Conservation (phyloP, 2,329 filamentous ascomycete species). For the Verticillium klebahnii region DNA sequence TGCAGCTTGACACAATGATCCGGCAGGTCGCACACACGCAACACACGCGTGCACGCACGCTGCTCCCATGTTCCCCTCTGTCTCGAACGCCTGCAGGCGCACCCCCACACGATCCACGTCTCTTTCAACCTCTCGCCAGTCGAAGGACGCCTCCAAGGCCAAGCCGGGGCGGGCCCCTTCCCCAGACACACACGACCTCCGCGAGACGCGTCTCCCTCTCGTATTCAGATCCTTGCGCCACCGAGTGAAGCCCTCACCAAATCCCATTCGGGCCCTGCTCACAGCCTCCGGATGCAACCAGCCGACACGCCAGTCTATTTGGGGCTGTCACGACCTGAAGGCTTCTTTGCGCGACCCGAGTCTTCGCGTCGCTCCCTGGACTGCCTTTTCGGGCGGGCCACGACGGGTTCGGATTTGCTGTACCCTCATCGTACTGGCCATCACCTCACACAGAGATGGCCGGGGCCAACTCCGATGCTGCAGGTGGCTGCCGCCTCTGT, state of each 20-base stretch:
- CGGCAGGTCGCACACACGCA: not conserved
- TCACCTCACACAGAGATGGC: not conserved
- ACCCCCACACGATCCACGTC: not conserved
- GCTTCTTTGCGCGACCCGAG: not conserved
- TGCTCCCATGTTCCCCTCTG: not conserved
- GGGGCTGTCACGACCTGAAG: not conserved
- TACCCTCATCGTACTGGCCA: not conserved
- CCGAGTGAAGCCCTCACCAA: not conserved
- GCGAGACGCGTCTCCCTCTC: not conserved
- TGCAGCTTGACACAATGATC: not conserved
- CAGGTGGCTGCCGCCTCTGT: not conserved
- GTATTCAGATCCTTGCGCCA: not conserved
- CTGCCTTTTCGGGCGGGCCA: not conserved
- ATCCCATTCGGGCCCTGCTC: not conserved
- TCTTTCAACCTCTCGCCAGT: not conserved
- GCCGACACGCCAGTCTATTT: not conserved
- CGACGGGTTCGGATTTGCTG: not conserved
- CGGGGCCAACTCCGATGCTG: not conserved
- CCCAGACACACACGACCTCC: not conserved
- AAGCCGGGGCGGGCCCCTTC: not conserved
- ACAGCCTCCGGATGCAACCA: not conserved
- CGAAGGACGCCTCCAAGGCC: not conserved
- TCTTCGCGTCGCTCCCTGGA: not conserved
- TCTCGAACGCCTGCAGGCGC: not conserved
- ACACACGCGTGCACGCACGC: not conserved